A percentile compares a stretch with the other conserved stretches of the same genome.
Evolutionary conservation across 345 rosid genomes (phyloP).

Genomic region (Durio zibethinus): DNA sequence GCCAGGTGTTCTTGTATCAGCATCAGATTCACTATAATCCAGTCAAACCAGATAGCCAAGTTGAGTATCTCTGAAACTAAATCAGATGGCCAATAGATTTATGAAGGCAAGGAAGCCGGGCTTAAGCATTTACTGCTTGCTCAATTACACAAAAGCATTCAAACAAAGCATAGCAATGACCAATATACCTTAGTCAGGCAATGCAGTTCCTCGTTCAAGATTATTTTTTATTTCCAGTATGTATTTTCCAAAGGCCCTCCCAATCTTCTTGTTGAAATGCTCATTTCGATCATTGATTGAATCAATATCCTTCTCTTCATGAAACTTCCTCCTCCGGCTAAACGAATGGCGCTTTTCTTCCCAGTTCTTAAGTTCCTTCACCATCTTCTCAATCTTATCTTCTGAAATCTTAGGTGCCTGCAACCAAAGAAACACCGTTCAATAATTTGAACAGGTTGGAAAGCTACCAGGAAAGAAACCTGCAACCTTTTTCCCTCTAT

Average conservation of each 20-base stretch:
- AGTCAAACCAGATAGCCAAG: not conserved
- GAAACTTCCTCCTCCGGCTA: conserved; percentile 83
- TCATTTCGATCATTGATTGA: conserved; percentile 96
- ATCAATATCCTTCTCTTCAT: conserved; percentile 89
- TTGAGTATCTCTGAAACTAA: not conserved
- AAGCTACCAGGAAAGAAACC: not conserved
- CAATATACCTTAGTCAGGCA: conserved; percentile 69
- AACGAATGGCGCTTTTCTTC: conserved; percentile 71
- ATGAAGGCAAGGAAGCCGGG: not conserved
- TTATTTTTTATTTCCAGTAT: conserved; percentile 92
- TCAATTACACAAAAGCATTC: not conserved
- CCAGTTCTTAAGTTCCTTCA: conserved; percentile 73
- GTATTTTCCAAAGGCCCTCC: conserved; percentile 91
- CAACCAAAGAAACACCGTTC: conserved; percentile 10
- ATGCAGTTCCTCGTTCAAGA: conserved; percentile 95
- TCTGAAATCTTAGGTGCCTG: conserved; percentile 76
- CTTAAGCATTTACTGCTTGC: not conserved
- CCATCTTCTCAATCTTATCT: conserved; percentile 80
- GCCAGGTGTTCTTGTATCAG: not conserved
- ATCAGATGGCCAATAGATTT: not conserved
- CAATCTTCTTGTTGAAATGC: conserved; percentile 98
- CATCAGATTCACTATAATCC: not conserved
- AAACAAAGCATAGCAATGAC: conserved; percentile 14
- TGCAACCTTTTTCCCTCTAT: not conserved
- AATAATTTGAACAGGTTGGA: no score